phyloP scores from a whole-genome alignment of 1,284 basidiomycete genomes.

The Leccinum solheimii region DNA sequence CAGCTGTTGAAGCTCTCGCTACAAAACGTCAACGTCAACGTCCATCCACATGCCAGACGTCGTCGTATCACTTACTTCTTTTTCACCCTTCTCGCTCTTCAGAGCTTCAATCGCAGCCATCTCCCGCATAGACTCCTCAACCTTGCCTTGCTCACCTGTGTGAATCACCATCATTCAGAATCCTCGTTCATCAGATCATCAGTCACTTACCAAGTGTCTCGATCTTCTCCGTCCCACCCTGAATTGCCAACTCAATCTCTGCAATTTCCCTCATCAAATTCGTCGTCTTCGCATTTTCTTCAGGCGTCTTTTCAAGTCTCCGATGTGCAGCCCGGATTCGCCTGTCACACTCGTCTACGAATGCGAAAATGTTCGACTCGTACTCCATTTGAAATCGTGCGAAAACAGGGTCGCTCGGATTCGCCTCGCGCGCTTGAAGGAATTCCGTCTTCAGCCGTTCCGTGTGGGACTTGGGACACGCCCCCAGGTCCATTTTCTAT shows the following conservation, averaged over 20 bases:
- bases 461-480: slow-evolving; percentile 96
- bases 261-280: slow-evolving; percentile 99
- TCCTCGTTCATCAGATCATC: slow-evolving; percentile 9
- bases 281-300: slow-evolving; percentile 98
- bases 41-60: not conserved
- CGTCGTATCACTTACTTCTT: slow-evolving; percentile 65
- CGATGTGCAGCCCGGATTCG: slow-evolving; percentile 93
- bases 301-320: slow-evolving; percentile 97
- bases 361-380: slow-evolving; percentile 91
- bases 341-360: slow-evolving; percentile 98
- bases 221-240: slow-evolving; percentile 98
- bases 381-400: slow-evolving; percentile 90
- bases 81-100: slow-evolving; percentile 94
- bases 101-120: slow-evolving; percentile 97
- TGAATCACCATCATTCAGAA: slow-evolving; percentile 12
- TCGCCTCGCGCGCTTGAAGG: slow-evolving; percentile 72
- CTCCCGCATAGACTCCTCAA: slow-evolving; percentile 98
- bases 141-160: slow-evolving; percentile 91
- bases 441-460: slow-evolving; percentile 94
- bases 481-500: slow-evolving; percentile 99
- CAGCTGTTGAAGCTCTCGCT: slow-evolving; percentile 93
- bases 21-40: slow-evolving; percentile 11
- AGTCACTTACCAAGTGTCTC: slow-evolving; percentile 79
- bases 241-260: slow-evolving; percentile 98
- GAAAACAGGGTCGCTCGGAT: slow-evolving; percentile 78